Base-by-base conservation (phyloP, 352 stramenopile species). In the Pythium volutum region DNA sequence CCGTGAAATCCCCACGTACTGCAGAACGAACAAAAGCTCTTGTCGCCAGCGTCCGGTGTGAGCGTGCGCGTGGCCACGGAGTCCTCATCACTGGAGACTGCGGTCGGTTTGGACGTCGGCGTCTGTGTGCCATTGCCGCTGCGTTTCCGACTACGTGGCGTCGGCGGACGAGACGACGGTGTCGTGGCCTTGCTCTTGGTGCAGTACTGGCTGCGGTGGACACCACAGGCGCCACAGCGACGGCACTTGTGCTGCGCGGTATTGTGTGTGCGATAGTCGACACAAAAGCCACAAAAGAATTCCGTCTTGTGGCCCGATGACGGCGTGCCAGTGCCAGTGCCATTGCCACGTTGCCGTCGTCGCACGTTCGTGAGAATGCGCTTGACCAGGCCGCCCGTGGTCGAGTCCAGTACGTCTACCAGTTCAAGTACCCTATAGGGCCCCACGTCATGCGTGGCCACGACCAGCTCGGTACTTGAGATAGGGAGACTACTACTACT, bases 351-450 rank as follows among this genome's bases (percentile, higher is more conserved):
- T 39, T 65, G 54, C 29, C 76, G 75, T 8, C 60, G 66, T 9
- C 80, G 71, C 31, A 93, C 77, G 29, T 91, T 91, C 16, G 70
- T 84, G 27, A 93, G 67, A 23, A 93, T 79, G 6, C 72, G 70
- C 66, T 89, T 87, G 31, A 91, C 84, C 74, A 90, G 83, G 15
- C 80, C 84, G 6, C 81, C 81, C 0, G 84, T 91, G 9, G 76
- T 88, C 26, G 81, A 81, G 58, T 93, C 84, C 38, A 92, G 69
- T 46, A 91, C 75, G 57, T 91, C 81, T 26, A 91, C 74, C 3
- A 93, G 71, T 51, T 91, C 81, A 11, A 91, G 63, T 51, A 91
- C 78, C n/a, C 76, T 73, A 59, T 88, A 89, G 20, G 53, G 48
- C n/a, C 48, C 39, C 4, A 20, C 39, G 75, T 59, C 36, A 4